A percentile compares a stretch with the other conserved stretches of the same genome.
These are phyloP conservation scores for Fomitopsis betulina DNA, from an alignment of 1,284 basidiomycete species.

Conservation along the genomic window DNA sequence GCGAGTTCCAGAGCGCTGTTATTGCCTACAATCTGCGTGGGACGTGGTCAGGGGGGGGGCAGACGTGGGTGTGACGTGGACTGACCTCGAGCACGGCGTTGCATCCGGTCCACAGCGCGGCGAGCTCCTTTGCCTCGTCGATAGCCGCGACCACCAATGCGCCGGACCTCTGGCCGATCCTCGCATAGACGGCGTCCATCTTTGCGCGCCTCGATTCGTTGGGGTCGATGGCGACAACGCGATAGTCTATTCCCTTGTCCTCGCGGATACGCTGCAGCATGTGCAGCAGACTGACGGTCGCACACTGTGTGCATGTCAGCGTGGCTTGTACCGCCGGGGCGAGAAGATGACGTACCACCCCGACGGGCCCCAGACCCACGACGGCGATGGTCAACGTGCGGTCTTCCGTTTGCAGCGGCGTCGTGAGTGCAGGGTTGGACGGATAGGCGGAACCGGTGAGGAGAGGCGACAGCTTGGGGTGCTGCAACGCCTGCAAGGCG, in stretches of 20 bases:
- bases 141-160: constrained; percentile 47
- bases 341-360: constrained; percentile 40
- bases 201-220: constrained; percentile 51
- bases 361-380: constrained; percentile 74
- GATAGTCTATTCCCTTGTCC: constrained; percentile 33
- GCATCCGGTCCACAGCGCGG: constrained; percentile 51
- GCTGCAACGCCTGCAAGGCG: constrained; percentile 64
- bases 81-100: constrained; percentile 63
- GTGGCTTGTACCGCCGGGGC: not conserved
- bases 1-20: constrained; percentile 66
- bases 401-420: constrained; percentile 30
- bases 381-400: constrained; percentile 56
- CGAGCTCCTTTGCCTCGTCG: constrained; percentile 44
- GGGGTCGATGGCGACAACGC: constrained; percentile 62
- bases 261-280: constrained; percentile 40
- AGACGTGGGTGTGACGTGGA: constrained; percentile 4
- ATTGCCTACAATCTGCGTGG: constrained; percentile 72
- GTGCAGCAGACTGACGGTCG: constrained; percentile 61
- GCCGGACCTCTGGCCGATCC: constrained; percentile 45
- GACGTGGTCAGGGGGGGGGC: not conserved
- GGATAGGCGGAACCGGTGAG: constrained; percentile 58
- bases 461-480: constrained; percentile 61
- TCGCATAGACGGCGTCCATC: constrained; percentile 48
- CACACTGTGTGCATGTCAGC: constrained; percentile 36
- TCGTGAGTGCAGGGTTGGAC: constrained; percentile 26